A percentile compares a stretch with the other conserved stretches of the same genome.
These are phyloP conservation scores for Solanum pinnatisectum DNA, from an alignment of 257 asterid genomes.

Conservation along the genomic window DNA sequence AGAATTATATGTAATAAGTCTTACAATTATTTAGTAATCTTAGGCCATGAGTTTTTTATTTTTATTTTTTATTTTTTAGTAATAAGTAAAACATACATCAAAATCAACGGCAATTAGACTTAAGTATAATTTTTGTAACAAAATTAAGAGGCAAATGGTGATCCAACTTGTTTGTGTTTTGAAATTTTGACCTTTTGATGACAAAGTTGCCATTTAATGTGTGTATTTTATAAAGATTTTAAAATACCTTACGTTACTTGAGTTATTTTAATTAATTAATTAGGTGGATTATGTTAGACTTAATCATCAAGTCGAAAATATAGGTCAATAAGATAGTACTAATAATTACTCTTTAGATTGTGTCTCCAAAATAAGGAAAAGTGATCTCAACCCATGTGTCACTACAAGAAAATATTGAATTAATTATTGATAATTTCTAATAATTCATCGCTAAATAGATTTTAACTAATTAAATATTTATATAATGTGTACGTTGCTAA, in stretches of 20 bases:
- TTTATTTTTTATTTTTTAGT: neutral
- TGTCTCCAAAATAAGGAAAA: neutral
- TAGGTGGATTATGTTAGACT: neutral
- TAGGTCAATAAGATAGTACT: neutral
- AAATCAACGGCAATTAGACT: neutral
- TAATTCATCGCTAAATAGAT: neutral
- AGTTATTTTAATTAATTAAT: neutral
- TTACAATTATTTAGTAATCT: neutral
- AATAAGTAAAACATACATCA: neutral
- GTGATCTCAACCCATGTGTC: neutral
- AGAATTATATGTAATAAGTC: neutral
- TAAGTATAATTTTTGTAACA: neutral
- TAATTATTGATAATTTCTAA: neutral
- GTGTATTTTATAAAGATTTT: neutral
- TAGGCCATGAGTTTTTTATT: neutral
- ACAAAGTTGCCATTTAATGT: neutral
- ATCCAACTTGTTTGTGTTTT: neutral
- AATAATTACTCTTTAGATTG: neutral
- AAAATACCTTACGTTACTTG: neutral
- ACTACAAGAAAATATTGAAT: neutral
- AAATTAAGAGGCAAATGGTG: neutral
- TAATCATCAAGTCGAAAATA: neutral
- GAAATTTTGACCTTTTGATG: neutral
- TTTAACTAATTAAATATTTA: neutral
- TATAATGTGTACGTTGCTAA: neutral